Percentiles rank a stretch among this genome's conserved stretches.
Conservation (phyloP, 441 rosid genomes). For the Euphorbia corollata region DNA sequence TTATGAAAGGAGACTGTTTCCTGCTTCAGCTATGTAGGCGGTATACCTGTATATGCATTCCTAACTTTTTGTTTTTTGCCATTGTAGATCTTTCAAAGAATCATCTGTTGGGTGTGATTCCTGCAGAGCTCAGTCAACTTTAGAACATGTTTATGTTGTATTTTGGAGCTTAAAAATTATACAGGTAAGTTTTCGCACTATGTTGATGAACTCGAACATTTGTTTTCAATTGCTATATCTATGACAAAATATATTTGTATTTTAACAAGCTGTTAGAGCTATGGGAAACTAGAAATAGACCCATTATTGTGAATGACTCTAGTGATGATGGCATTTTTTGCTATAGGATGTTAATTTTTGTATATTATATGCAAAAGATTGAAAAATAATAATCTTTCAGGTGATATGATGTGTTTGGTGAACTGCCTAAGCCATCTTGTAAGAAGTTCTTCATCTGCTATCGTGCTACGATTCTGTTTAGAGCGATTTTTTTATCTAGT, state of each 20-base stretch:
- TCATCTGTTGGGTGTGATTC: slow-evolving; percentile 69
- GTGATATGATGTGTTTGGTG: slow-evolving; percentile 54
- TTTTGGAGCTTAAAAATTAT: not conserved
- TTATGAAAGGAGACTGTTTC: slow-evolving; percentile 28
- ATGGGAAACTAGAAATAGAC: not conserved
- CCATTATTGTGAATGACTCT: too few relatives aligned
- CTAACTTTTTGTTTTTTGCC: slow-evolving; percentile 18
- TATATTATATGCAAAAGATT: slow-evolving; percentile 47
- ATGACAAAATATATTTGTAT: too few relatives aligned
- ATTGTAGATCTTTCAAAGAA: slow-evolving; percentile 73
- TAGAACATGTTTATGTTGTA: slow-evolving; percentile 64
- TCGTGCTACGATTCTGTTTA: not conserved
- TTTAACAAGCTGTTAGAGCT: not conserved
- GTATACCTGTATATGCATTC: slow-evolving; percentile 3
- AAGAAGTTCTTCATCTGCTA: slow-evolving; percentile 21
- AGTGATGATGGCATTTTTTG: not conserved
- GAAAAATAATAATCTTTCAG: slow-evolving; percentile 71
- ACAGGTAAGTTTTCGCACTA: not conserved
- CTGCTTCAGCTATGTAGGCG: not conserved
- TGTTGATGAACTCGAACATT: not conserved
- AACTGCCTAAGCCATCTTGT: slow-evolving; percentile 69
- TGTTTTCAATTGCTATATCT: not conserved
- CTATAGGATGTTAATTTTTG: too few relatives aligned
- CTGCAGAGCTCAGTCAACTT: slow-evolving; percentile 74
- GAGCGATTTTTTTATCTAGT: not conserved